Evolutionary conservation across 805 yeast species (phyloP), one percentile per base, ranked within the genome.

Genomic region (Yarrowia keelungensis): DNA sequence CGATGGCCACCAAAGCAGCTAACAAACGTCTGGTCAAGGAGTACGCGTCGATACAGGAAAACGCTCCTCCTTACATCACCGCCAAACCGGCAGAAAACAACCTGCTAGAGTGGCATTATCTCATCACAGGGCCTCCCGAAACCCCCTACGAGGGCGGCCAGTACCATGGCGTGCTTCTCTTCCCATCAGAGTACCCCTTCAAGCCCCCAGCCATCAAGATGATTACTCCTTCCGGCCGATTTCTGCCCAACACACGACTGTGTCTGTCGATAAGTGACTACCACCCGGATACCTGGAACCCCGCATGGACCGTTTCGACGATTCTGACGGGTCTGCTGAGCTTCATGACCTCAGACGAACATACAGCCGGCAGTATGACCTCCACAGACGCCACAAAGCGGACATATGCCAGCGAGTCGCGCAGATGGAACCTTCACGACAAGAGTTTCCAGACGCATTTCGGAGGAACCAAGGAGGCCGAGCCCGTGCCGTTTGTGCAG

Each of bases 211-310:
- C 94, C 14, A 91, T 92, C 67, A 82, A 89, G 69, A 91, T 92
- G 89, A 81, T 87, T 49, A 92, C 97, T 0, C 97, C 97, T 8
- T 89, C 87, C 73, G 97, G 97, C 1, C 82, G 97, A 64, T 69
- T 67, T 22, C 12, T 87, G 85, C 69, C 92, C 69, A 91, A 91
- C 76, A 88, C 92, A 5, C 81, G 97, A 65, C 82, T 93, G 38
- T 93, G 98, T 79, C 81, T 93, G 62, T 87, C 93, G 16, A 92
- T 93, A 89, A 89, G 96, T 74, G 98, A 94, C 79, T 93, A 87
- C 78, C 98, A 93, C 74, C 97, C 97, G 2, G 95, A 92, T 76
- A 81, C 89, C 0, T 93, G 98, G 98, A 92, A 93, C 77, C 98
- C 98, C 1, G 92, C 97, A 8, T 93, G 98, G 98, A 87, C 92